Base-by-base conservation (phyloP, 176 grass and related monocot genomes). In the Rhynchospora breviuscula region DNA sequence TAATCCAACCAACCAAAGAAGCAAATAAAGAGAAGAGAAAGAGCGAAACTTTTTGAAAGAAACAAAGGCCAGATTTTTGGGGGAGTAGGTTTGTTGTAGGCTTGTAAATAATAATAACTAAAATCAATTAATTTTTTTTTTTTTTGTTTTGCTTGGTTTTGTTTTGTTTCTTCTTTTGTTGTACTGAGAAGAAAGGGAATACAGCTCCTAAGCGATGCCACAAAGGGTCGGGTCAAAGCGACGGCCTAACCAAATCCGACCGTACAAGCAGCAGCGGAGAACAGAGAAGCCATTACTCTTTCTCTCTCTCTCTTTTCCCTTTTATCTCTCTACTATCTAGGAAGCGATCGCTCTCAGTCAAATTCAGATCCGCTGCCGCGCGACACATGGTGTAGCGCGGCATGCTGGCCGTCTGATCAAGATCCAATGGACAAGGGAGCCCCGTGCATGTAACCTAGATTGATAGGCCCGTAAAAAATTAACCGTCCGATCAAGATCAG, bases 251-350 rank as follows among this genome's bases (percentile, higher is more conserved):
- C 26, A 53, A 53, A 53, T 76, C 74, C 65, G 53, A 58, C 73
- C 47, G 19, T 69, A 88, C 73, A 12, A 23, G 45, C 25, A 9
- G 51, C 73, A 78, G 51, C 73, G 46, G 51, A 51, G 73, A 78
- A 57, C 73, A 78, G 49, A 78, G 73, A 78, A 59, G 79, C 83
- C 59, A 57, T 86, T 77, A 66, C 70, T 80, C 61, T 61, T 59
- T 18, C 21, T 60, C 57, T 47, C 19, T 60, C 83, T 53, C 18
- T 18, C 40, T 33, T 80, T 66, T 44, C 19, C 47, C 51, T 31
- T 7, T 26, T 84, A 25, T 49, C 76, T 66, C 61, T 70, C 48
- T 76, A 13, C 48, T 78, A 17, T 77, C 49, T 53, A 77, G 25
- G 22, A 1, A 77, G 73, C 48, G 73, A 57, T 78, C 73, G 73